Evolutionary conservation across 352 stramenopile species (phyloP).

Genomic region (Pythium pectinolyticum): DNA sequence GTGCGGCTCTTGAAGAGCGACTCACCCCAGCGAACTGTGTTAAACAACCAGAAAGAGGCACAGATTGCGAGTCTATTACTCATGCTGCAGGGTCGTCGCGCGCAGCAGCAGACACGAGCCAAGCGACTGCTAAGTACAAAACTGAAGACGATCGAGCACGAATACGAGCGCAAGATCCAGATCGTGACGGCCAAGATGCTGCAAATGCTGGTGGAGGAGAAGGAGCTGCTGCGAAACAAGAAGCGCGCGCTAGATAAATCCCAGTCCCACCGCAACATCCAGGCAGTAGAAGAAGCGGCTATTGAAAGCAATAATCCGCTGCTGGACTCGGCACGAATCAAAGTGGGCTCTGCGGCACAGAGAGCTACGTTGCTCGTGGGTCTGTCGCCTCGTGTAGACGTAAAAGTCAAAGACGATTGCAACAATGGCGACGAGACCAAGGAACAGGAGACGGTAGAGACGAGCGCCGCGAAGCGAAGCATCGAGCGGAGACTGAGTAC

Average conservation of each 20-base stretch:
- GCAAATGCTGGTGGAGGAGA: conserved; percentile 53
- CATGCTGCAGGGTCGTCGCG: conserved; percentile 41
- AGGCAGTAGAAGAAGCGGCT: too few species aligned
- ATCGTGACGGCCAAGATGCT: conserved; percentile 50
- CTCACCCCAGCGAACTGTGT: conserved; percentile 4
- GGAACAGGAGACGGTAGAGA: background rate
- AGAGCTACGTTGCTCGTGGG: background rate
- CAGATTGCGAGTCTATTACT: conserved; percentile 48
- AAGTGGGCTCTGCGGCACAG: background rate
- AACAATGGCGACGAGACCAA: background rate
- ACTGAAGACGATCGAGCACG: conserved; percentile 43
- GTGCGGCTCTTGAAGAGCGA: conserved; percentile 28
- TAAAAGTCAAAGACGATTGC: background rate
- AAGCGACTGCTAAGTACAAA: conserved; percentile 22
- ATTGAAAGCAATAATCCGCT: too few species aligned
- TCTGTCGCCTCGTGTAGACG: background rate
- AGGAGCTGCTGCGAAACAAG: conserved; percentile 43
- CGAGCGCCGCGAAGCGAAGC: background rate
- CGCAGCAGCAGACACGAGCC: conserved; percentile 25
- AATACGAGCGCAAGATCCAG: conserved; percentile 48
- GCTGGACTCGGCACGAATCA: background rate
- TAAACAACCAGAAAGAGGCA: conserved; percentile 30
- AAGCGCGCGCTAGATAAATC: conserved; percentile 30
- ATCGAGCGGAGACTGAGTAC: conserved; percentile 16
- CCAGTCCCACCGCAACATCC: too few species aligned